Conservation (phyloP, 108 stramenopile genomes). For the Conticribra guillardii region DNA sequence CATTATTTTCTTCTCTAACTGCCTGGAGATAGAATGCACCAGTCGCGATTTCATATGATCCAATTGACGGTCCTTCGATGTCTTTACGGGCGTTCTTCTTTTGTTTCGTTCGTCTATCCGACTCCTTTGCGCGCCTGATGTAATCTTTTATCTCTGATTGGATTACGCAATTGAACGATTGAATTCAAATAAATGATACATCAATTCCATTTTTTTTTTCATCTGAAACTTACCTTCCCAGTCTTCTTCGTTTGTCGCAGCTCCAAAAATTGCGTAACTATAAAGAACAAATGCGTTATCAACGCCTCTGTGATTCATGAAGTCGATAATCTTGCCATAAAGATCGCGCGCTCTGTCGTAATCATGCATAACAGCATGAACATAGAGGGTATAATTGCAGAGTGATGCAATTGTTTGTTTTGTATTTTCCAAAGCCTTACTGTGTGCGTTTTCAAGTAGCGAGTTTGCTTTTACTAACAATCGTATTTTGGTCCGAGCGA, state of each 20-base stretch:
- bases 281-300: slow-evolving; percentile 58
- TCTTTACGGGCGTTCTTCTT: not conserved
- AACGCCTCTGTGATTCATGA: slow-evolving; percentile 47
- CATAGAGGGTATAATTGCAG: slow-evolving; percentile 52
- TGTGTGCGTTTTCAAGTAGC: slow-evolving; percentile 39
- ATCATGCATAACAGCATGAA: slow-evolving; percentile 46
- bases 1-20: slow-evolving; percentile 17
- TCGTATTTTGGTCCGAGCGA: slow-evolving; percentile 40
- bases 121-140: slow-evolving; percentile 13
- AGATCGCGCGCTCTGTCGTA: slow-evolving; percentile 47
- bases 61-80: not conserved
- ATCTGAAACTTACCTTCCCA: slow-evolving; percentile 46
- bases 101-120: not conserved
- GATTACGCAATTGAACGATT: no score
- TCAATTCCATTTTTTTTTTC: no score
- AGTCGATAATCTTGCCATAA: slow-evolving; percentile 34
- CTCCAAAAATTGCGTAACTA: slow-evolving; percentile 50
- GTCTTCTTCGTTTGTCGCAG: slow-evolving; percentile 50
- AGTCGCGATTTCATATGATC: slow-evolving; percentile 39
- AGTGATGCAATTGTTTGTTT: slow-evolving; percentile 35
- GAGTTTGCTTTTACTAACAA: slow-evolving; percentile 38
- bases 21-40: slow-evolving; percentile 48
- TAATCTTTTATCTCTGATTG: no score
- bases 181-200: no score
- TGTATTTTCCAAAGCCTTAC: slow-evolving; percentile 31